Evolutionary conservation across 208 protist species (phyloP).

Genomic region (Leishmania aethiopica): DNA sequence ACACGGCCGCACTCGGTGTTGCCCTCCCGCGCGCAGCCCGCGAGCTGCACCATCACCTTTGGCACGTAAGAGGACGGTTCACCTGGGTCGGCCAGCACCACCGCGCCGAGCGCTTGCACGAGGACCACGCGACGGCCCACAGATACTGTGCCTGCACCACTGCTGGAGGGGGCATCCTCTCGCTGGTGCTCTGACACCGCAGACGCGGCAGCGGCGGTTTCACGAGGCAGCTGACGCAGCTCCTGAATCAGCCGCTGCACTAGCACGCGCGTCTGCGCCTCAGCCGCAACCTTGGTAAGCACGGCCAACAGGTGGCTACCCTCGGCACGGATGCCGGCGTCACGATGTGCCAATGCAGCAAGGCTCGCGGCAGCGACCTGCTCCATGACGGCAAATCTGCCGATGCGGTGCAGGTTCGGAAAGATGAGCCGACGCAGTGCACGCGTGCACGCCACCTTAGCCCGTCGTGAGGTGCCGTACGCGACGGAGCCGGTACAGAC

Average conservation of each 20-base stretch:
- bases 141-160: constrained; percentile 1
- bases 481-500: constrained; percentile 31
- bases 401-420: constrained; percentile 81
- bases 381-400: constrained; percentile 66
- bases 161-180: background rate
- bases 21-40: constrained; percentile 33
- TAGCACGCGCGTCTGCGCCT: constrained; percentile 57
- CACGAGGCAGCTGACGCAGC: constrained; percentile 29
- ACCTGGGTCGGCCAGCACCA: constrained; percentile 54
- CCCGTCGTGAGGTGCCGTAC: constrained; percentile 45
- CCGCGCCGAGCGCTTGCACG: constrained; percentile 69
- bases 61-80: constrained; percentile 60
- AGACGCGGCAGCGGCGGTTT: background rate
- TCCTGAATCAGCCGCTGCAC: constrained; percentile 41
- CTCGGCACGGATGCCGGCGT: constrained; percentile 49
- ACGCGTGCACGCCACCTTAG: constrained; percentile 44
- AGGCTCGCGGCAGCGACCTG: constrained; percentile 51
- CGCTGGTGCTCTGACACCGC: background rate
- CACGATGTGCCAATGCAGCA: constrained; percentile 48
- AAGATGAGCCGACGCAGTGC: constrained; percentile 56
- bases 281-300: constrained; percentile 71
- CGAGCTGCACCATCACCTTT: constrained; percentile 57
- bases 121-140: constrained; percentile 43
- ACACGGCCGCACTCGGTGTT: constrained; percentile 51
- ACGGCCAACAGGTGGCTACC: constrained; percentile 58